Conservation (phyloP, 768 basidiomycete genomes). For the Crepidotus variabilis region DNA sequence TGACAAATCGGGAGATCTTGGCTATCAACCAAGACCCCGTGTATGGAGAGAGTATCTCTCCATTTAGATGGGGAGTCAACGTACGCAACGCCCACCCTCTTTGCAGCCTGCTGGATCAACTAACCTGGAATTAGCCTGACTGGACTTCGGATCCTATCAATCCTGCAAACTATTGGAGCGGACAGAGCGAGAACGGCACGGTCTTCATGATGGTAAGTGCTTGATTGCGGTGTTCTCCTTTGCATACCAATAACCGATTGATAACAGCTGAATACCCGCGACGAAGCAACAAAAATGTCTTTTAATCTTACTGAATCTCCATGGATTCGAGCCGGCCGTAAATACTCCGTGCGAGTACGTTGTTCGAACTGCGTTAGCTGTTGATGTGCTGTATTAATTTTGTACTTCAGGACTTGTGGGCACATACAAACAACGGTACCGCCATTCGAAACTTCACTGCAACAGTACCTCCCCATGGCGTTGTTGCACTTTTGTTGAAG, state of each 20-base stretch:
- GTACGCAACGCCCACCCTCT: slow-evolving; percentile 31
- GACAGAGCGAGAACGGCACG: slow-evolving; percentile 59
- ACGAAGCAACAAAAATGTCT: slow-evolving; percentile 51
- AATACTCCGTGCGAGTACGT: slow-evolving; percentile 61
- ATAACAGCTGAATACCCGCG: slow-evolving; percentile 53
- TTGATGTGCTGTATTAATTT: neutral
- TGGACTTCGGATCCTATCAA: slow-evolving; percentile 40
- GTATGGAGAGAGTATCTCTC: slow-evolving; percentile 55
- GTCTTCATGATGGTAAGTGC: slow-evolving; percentile 60
- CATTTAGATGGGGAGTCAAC: slow-evolving; percentile 69
- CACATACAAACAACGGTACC: slow-evolving; percentile 68
- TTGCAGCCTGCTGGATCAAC: neutral
- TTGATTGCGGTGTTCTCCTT: neutral
- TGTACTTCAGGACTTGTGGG: slow-evolving; percentile 60
- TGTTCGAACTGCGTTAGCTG: neutral
- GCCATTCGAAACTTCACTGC: slow-evolving; percentile 56
- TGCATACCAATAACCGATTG: neutral
- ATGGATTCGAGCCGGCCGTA: slow-evolving; percentile 64
- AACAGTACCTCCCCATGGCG: slow-evolving; percentile 62
- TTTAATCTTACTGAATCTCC: slow-evolving; percentile 68
- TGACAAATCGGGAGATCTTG: slow-evolving; percentile 62
- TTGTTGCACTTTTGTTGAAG: slow-evolving; percentile 59
- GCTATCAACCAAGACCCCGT: slow-evolving; percentile 69
- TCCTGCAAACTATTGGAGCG: slow-evolving; percentile 74
- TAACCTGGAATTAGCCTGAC: slow-evolving; percentile 27